Conservation (phyloP, 2,329 filamentous ascomycete genomes). For the Xylogone sp. region DNA sequence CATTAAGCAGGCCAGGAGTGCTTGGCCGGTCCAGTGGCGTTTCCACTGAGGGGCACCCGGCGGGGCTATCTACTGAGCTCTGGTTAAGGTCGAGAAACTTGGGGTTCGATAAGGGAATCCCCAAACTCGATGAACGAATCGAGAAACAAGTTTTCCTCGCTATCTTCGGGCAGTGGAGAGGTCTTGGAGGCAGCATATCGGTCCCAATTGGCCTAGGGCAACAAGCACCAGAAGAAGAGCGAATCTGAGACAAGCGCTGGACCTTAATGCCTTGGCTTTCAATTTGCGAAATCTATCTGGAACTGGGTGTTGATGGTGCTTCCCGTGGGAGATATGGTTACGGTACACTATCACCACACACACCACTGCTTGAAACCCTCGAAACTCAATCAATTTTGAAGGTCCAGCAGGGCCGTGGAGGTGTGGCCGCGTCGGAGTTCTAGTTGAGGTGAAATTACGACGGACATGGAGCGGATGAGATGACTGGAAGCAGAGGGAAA, state of each 20-base stretch:
- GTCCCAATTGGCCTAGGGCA: neutral
- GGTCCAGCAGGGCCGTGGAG: no score
- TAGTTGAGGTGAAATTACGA: no score
- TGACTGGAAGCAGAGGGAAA: no score
- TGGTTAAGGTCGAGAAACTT: neutral
- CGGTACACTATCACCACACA: no score
- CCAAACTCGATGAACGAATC: neutral
- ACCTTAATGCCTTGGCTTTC: neutral
- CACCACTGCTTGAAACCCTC: no score
- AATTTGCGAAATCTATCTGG: no score
- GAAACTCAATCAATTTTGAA: no score
- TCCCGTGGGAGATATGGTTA: no score
- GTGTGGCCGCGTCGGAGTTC: no score
- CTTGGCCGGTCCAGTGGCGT: neutral
- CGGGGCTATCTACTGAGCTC: neutral
- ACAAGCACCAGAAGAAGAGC: neutral
- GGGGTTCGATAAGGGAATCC: neutral
- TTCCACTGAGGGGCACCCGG: neutral
- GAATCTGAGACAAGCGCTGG: neutral
- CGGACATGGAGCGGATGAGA: no score
- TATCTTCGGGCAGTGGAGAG: neutral
- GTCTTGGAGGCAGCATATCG: neutral
- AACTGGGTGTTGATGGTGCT: no score
- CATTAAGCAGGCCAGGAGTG: neutral
- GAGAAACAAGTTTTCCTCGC: neutral